phyloP scores from a whole-genome alignment of 768 basidiomycete genomes.

The Leccinellum albellum region DNA sequence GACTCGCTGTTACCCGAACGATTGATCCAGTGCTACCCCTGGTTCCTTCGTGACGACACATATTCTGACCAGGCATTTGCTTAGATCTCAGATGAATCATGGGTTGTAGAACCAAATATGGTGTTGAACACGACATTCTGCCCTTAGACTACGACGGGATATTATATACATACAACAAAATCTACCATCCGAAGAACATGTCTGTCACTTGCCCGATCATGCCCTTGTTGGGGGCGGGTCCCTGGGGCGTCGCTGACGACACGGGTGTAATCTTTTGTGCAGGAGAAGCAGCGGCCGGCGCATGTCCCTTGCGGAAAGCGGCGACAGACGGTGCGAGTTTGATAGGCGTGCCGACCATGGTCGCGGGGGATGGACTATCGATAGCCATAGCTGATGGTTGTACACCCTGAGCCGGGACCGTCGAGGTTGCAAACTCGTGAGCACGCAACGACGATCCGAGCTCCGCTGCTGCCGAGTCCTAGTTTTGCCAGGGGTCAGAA shows the following conservation, averaged over 20 bases:
- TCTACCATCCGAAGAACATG: conserved; percentile 78
- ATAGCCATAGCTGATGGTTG: conserved; percentile 45
- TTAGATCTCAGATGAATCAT: not conserved
- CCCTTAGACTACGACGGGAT: not conserved
- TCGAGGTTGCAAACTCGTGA: not conserved
- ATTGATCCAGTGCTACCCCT: not conserved
- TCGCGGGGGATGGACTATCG: conserved; percentile 38
- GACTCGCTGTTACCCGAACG: no score
- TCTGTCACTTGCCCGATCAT: conserved; percentile 74
- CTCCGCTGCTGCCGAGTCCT: conserved; percentile 64
- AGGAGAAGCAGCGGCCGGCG: conserved; percentile 15
- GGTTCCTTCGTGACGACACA: not conserved
- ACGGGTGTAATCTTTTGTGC: conserved; percentile 22
- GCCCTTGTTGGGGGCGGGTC: conserved; percentile 47
- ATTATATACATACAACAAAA: not conserved
- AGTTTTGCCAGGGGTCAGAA: conserved; percentile 2
- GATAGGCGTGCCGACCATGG: conserved; percentile 66
- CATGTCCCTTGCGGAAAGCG: conserved; percentile 58
- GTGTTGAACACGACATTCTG: not conserved
- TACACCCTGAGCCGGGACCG: conserved; percentile 9
- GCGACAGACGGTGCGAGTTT: conserved; percentile 68
- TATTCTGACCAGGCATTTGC: no score
- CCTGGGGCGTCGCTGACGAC: conserved; percentile 13
- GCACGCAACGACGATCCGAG: conserved; percentile 37
- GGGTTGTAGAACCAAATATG: not conserved